Evolutionary conservation across 139 green algal species (phyloP), one percentile per base, ranked within the genome.

Genomic region (Closterium sp.): DNA sequence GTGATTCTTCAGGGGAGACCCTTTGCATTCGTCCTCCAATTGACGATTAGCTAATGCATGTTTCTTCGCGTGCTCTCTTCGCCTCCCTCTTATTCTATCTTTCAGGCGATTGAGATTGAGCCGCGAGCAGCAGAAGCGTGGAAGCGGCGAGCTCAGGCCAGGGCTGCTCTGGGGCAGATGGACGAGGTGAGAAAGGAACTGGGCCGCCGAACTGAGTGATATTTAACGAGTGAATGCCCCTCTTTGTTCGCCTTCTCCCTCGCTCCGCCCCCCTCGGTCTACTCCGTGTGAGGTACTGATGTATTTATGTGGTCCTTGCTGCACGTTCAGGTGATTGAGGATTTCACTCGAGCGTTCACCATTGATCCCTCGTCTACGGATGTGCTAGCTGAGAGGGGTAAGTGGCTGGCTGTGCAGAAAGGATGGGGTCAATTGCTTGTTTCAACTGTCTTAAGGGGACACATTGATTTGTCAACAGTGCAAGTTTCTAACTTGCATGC

Each of bases 41-140:
- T 62, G 42, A 62, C n/a, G n/a, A n/a, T n/a, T n/a, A 73, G 50
- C 17, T 73, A 22, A 21, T 21, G 50, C 13, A 24, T 73, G 50
- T 22, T 13, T 62, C 42, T 5, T 62, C 42, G 5, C 7, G 42
- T 62, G 42, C 42, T 62, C 42, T 62, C 50, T 45, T 45, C 10
- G 38, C 38, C 10, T 4, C 10, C 38, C 38, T 73, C 50, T 73
- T 73, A 73, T 73, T 22, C 9, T 22, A 73, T 73, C 17, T 62
- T 7, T 73, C 88, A 91, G 88, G 88, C 89, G 9, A 92, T 92
- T 38, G 70, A 90, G 24, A 31, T 92, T 13, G 62, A 92, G 27
- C 89, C 89, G 19, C 42, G 50, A 4, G 45, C 85, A 31, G 89
- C 89, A 89, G 89, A 92, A 32, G 89, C 89, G 85, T 92, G 89